Percentiles rank a stretch among this genome's conserved stretches.
phyloP scores from a whole-genome alignment of 352 stramenopile species.

The Pythium vanterpoolii region DNA sequence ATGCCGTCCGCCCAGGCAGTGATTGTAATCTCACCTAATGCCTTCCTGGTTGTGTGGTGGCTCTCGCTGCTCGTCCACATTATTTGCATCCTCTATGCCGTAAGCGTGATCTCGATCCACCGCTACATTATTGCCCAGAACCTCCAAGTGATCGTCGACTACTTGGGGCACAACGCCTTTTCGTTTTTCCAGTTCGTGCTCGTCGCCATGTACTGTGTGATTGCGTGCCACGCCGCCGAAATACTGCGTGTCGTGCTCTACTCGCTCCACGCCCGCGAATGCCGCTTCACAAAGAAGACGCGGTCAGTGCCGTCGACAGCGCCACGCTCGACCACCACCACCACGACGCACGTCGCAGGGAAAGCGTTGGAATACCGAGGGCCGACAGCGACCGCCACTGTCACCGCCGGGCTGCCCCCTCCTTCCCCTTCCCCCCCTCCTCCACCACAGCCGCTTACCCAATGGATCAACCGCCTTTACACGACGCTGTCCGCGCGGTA shows the following conservation, averaged over 20 bases:
- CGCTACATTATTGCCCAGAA: slow-evolving; percentile 6
- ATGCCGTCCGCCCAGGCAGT: background rate
- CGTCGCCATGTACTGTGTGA: background rate
- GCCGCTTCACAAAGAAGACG: background rate
- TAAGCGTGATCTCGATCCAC: slow-evolving; percentile 3
- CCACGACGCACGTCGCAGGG: background rate
- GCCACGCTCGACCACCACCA: background rate
- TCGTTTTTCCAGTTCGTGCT: slow-evolving; percentile 11
- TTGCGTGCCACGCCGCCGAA: background rate
- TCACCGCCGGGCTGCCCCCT: background rate
- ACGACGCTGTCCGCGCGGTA: background rate
- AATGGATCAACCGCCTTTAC: background rate
- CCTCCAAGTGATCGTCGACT: slow-evolving; percentile 5
- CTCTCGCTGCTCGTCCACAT: background rate
- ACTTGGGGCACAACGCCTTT: slow-evolving; percentile 1
- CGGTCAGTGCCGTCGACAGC: too few species aligned
- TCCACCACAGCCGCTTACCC: too few species aligned
- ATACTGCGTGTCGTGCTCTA: background rate
- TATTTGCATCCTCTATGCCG: background rate
- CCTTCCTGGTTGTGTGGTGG: slow-evolving; percentile 11
- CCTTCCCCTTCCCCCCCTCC: background rate
- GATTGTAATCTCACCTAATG: slow-evolving; percentile 4
- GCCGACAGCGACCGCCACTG: background rate
- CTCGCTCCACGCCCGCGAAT: slow-evolving; percentile 2
- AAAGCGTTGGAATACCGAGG: background rate